Percentiles rank a stretch among this genome's conserved stretches.
Evolutionary conservation across 1,284 basidiomycete genomes (phyloP).

Genomic region (Sanguinoderma infundibulare): DNA sequence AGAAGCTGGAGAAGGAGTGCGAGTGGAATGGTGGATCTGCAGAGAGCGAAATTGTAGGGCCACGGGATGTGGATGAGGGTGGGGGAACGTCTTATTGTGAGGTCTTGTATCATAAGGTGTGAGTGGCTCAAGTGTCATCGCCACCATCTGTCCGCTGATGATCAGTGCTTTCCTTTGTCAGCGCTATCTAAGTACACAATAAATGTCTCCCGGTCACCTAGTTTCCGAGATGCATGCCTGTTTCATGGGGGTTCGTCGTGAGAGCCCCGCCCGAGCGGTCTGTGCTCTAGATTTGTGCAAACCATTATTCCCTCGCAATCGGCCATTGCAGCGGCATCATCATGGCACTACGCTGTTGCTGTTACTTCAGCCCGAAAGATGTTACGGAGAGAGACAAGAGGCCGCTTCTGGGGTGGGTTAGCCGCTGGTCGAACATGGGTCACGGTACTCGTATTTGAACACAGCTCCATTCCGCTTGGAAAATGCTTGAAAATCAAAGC

Average conservation of each 20-base stretch:
- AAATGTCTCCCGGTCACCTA: not conserved
- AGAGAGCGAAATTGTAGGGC: conserved; percentile 23
- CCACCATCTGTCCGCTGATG: not conserved
- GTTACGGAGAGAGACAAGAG: not conserved
- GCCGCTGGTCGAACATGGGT: no score
- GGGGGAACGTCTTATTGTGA: not conserved
- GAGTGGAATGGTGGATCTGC: conserved; percentile 25
- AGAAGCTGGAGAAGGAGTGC: conserved; percentile 37
- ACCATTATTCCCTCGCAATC: not conserved
- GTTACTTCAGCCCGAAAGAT: not conserved
- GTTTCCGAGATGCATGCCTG: no score
- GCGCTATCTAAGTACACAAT: not conserved
- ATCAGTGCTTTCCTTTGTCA: not conserved
- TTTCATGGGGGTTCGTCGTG: not conserved
- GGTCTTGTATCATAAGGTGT: conserved; percentile 3
- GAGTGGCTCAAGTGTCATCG: not conserved
- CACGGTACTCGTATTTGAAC: no score
- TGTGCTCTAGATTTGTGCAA: not conserved
- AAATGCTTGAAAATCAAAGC: no score
- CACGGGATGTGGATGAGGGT: not conserved
- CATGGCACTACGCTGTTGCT: not conserved
- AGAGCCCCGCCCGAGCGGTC: not conserved
- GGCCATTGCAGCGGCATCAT: not conserved
- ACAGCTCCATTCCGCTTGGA: not conserved
- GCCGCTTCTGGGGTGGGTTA: not conserved